A percentile compares a stretch with the other conserved stretches of the same genome.
phyloP scores from a whole-genome alignment of 208 protist genomes.

The Wallacemonas sp. region DNA sequence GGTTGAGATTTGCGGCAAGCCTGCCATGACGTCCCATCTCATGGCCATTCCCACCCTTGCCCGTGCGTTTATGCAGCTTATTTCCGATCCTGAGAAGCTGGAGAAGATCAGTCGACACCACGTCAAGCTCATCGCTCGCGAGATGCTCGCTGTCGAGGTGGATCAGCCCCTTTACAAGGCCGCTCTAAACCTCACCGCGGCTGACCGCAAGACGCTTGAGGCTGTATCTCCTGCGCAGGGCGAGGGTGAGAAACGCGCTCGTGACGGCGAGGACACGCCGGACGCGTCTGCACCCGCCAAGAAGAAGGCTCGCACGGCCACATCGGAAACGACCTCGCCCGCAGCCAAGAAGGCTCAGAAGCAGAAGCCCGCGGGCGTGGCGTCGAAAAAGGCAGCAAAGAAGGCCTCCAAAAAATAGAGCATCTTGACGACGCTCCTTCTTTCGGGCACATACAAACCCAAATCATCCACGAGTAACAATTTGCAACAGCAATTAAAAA shows the following conservation, averaged over 20 bases:
- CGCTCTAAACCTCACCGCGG: slow-evolving; percentile 51
- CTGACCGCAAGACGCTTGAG: slow-evolving; percentile 36
- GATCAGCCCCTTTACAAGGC: slow-evolving; percentile 55
- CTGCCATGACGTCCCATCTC: slow-evolving; percentile 75
- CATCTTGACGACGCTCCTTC: no score
- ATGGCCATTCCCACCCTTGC: slow-evolving; percentile 63
- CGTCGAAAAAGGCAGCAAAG: slow-evolving; percentile 9
- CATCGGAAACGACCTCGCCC: not conserved
- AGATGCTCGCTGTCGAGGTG: slow-evolving; percentile 63
- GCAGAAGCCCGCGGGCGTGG: not conserved
- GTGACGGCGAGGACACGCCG: slow-evolving; percentile 16
- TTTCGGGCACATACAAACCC: no score
- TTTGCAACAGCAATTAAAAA: no score
- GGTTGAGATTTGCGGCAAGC: slow-evolving; percentile 84
- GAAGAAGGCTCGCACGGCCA: slow-evolving; percentile 6
- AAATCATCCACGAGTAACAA: no score
- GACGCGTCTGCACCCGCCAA: not conserved
- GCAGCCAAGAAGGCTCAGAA: slow-evolving; percentile 26
- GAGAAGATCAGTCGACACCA: slow-evolving; percentile 64
- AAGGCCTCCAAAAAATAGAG: slow-evolving; percentile 22
- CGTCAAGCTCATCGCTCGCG: slow-evolving; percentile 66
- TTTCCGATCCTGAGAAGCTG: slow-evolving; percentile 25
- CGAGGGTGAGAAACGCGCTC: slow-evolving; percentile 40
- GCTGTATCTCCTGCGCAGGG: slow-evolving; percentile 40
- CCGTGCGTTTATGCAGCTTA: slow-evolving; percentile 47